Conservation (phyloP, 768 basidiomycete genomes). For the Phylloporus arenicola region DNA sequence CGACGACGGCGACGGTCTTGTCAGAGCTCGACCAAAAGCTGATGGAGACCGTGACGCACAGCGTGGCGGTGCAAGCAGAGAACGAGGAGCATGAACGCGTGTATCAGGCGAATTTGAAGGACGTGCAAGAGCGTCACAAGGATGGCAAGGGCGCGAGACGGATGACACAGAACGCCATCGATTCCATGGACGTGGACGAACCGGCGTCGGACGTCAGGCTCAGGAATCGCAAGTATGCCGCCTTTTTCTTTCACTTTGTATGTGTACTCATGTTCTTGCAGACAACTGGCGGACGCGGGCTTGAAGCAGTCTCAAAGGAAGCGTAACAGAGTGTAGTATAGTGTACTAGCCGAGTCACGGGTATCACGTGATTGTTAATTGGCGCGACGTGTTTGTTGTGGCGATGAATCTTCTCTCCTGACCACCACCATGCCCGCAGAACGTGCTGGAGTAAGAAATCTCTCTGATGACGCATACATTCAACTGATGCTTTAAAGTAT, state of each 20-base stretch:
- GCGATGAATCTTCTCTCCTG: slow-evolving; percentile 11
- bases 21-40: slow-evolving; percentile 70
- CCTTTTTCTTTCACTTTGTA: neutral
- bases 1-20: slow-evolving; percentile 66
- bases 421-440: slow-evolving; percentile 61
- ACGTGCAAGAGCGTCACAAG: slow-evolving; percentile 60
- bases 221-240: slow-evolving; percentile 59
- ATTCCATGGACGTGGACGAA: slow-evolving; percentile 67
- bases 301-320: slow-evolving; percentile 49
- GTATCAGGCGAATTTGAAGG: slow-evolving; percentile 51
- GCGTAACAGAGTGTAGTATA: slow-evolving; percentile 47
- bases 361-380: slow-evolving; percentile 30
- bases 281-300: slow-evolving; percentile 36
- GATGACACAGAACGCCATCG: slow-evolving; percentile 21
- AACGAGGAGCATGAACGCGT: slow-evolving; percentile 51
- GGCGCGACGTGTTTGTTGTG: slow-evolving; percentile 21
- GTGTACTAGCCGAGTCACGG: slow-evolving; percentile 16
- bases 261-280: neutral
- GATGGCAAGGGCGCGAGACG: slow-evolving; percentile 42
- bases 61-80: slow-evolving; percentile 34
- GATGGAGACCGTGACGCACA: slow-evolving; percentile 43
- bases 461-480: neutral
- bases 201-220: slow-evolving; percentile 38
- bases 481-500: slow-evolving; percentile 44
- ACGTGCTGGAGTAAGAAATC: slow-evolving; percentile 63